Conservation (phyloP, 371 early-diverging fungal species). For the Rhizopus microsporus region DNA sequence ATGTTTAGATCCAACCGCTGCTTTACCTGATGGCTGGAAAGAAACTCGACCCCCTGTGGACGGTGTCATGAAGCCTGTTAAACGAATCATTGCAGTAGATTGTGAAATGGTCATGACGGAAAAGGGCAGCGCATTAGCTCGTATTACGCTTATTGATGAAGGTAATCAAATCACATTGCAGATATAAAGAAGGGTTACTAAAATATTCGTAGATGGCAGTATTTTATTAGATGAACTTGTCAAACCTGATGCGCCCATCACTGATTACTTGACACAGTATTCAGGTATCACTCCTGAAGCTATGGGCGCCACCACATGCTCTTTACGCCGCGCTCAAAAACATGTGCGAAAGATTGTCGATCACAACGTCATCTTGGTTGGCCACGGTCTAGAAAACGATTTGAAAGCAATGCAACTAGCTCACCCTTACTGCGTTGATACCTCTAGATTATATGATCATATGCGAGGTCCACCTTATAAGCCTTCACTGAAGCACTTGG, state of each 20-base stretch:
- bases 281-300: constrained; percentile 72
- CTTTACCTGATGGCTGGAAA: constrained; percentile 54
- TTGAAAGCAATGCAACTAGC: constrained; percentile 48
- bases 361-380: constrained; percentile 59
- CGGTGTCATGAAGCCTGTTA: constrained; percentile 16
- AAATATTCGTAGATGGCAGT: constrained; percentile 32
- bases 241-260: constrained; percentile 63
- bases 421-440: constrained; percentile 75
- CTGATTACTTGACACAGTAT: constrained; percentile 70
- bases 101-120: constrained; percentile 85
- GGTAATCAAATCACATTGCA: constrained; percentile 19
- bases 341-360: constrained; percentile 54
- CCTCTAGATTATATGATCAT: constrained; percentile 66
- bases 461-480: constrained; percentile 59
- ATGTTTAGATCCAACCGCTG: constrained; percentile 34
- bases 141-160: constrained; percentile 68
- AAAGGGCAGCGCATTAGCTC: constrained; percentile 69
- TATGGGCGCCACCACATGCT: constrained; percentile 54
- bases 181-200: background rate
- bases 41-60: constrained; percentile 42
- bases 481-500: constrained; percentile 58
- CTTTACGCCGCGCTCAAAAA: constrained; percentile 62
- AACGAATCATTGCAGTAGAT: constrained; percentile 67
- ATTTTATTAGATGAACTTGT: constrained; percentile 73
- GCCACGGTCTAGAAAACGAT: constrained; percentile 48